Evolutionary conservation across 352 stramenopile species (phyloP).

Genomic region (Phytophthora crassamura): DNA sequence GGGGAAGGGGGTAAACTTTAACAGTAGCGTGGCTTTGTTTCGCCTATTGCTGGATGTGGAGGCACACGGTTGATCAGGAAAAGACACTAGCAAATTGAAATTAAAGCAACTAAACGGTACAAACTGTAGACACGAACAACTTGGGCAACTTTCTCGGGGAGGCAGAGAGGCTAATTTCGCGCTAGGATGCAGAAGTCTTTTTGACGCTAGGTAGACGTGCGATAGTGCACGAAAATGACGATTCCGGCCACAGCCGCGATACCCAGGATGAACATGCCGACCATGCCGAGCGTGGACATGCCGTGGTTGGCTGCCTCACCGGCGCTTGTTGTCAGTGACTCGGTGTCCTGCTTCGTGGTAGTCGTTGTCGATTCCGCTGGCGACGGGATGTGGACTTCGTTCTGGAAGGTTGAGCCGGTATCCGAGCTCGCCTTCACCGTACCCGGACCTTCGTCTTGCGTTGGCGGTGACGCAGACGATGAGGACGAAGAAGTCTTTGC

Average conservation of each 20-base stretch:
- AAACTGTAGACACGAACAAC: constrained; percentile 8
- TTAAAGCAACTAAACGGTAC: constrained; percentile 20
- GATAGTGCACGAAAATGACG: constrained; percentile 65
- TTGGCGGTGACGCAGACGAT: constrained; percentile 12
- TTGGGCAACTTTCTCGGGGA: no score
- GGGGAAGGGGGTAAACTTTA: not conserved
- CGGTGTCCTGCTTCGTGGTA: constrained; percentile 12
- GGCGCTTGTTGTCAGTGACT: constrained; percentile 22
- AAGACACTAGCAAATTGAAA: no score
- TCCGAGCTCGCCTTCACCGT: constrained; percentile 44
- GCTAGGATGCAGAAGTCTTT: constrained; percentile 42
- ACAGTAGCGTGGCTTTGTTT: no score
- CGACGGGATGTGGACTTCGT: constrained; percentile 20
- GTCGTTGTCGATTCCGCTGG: not conserved
- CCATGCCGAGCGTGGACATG: constrained; percentile 57
- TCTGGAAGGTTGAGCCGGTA: constrained; percentile 36
- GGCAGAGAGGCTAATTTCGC: constrained; percentile 7
- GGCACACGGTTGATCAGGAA: no score
- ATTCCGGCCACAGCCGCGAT: constrained; percentile 54
- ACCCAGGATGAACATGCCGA: constrained; percentile 58
- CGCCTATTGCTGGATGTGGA: no score
- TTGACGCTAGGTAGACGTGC: constrained; percentile 62
- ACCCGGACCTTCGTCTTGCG: constrained; percentile 21
- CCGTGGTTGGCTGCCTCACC: constrained; percentile 8
- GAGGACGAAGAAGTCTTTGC: constrained; percentile 4